Percentiles rank a stretch among this genome's conserved stretches.
These are phyloP conservation scores for Oidium heveae DNA, from an alignment of 2,329 filamentous ascomycete genomes.

Conservation along the genomic window DNA sequence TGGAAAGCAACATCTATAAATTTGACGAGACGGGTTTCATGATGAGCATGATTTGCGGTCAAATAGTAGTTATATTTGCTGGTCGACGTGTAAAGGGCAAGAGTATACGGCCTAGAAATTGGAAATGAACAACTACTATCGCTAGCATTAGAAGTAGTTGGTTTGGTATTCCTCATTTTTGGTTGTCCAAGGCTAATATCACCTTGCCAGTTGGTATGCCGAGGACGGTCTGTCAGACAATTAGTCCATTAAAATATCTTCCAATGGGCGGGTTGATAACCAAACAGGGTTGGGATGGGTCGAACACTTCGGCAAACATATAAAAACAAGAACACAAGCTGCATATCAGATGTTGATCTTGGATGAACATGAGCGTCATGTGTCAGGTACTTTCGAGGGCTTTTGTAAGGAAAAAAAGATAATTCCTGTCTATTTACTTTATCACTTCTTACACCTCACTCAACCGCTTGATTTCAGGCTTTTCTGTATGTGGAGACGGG, in stretches of 20 bases:
- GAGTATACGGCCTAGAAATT: conserved; percentile 7
- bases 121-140: conserved; percentile 4
- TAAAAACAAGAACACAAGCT: conserved; percentile 8
- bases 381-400: conserved; percentile 9
- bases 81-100: conserved; percentile 6
- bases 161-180: too few relatives aligned
- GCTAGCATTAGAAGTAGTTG: conserved; percentile 6
- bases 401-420: too few relatives aligned
- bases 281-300: conserved; percentile 15
- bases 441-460: conserved; percentile 16
- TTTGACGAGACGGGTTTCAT: not conserved
- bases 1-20: conserved; percentile 2
- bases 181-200: too few relatives aligned
- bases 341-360: conserved; percentile 16
- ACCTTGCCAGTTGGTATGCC: too few relatives aligned
- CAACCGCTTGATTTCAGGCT: conserved; percentile 17
- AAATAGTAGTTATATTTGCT: conserved; percentile 5
- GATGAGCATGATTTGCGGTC: conserved; percentile 6
- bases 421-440: too few relatives aligned
- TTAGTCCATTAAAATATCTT: too few relatives aligned
- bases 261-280: conserved; percentile 15
- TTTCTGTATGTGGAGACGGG: conserved; percentile 16
- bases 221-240: too few relatives aligned
- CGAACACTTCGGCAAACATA: conserved; percentile 15
- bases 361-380: conserved; percentile 13